A percentile compares a stretch with the other conserved stretches of the same genome.
These are phyloP conservation scores for Parastagonospora avenae DNA, from an alignment of 2,329 filamentous ascomycete genomes.

Conservation along the genomic window DNA sequence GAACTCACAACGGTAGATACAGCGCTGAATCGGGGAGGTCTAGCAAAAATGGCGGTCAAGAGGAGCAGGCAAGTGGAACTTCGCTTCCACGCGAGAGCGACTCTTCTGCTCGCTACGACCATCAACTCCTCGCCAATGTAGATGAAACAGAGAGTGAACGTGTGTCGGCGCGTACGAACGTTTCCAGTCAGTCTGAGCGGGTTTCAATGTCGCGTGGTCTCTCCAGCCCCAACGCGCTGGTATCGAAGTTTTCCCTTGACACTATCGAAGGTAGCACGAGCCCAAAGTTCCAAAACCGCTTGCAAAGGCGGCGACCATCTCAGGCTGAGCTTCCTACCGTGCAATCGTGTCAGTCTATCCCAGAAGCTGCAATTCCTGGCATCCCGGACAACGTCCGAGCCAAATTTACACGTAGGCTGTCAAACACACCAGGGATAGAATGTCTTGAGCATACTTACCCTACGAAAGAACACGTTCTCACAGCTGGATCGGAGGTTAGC, in stretches of 20 bases:
- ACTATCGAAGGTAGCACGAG: constrained; percentile 10
- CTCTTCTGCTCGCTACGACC: neutral
- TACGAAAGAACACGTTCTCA: constrained; percentile 33
- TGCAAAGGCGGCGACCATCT: constrained; percentile 40
- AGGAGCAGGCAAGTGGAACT: neutral
- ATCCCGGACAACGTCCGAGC: constrained; percentile 42
- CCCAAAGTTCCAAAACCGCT: constrained; percentile 25
- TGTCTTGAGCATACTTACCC: constrained; percentile 44
- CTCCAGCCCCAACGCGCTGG: too few species aligned
- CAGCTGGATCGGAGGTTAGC: constrained; percentile 9
- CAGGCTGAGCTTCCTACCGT: constrained; percentile 34
- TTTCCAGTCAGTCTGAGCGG: too few species aligned
- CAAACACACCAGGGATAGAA: constrained; percentile 42
- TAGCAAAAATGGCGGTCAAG: neutral
- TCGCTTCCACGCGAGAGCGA: neutral
- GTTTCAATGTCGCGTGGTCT: too few species aligned
- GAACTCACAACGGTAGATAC: constrained; percentile 5
- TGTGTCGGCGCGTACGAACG: constrained; percentile 12
- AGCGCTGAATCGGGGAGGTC: neutral
- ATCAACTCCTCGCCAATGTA: neutral
- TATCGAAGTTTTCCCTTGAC: constrained; percentile 14
- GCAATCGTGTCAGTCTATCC: constrained; percentile 36
- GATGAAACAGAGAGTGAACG: constrained; percentile 1
- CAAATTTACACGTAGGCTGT: constrained; percentile 45
- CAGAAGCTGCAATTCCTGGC: constrained; percentile 37